Conservation (phyloP, 73 alveolate species). For the Blepharisma japonicum region DNA sequence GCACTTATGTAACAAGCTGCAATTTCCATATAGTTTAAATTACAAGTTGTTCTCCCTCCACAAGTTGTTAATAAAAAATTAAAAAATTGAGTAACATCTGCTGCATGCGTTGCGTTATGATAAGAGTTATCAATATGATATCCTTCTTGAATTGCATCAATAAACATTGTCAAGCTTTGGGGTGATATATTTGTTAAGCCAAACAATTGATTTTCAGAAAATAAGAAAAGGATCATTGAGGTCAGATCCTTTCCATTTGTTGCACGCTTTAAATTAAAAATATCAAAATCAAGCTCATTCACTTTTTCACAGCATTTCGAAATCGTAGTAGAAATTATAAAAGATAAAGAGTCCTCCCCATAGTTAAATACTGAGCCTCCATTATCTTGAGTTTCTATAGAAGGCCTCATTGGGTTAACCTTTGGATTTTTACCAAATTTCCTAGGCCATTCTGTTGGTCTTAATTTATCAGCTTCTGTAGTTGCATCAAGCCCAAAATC, state of each 20-base stretch:
- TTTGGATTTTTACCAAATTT: too few species aligned
- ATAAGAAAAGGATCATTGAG: neutral
- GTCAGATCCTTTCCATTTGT: neutral
- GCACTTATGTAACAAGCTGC: conserved; percentile 56
- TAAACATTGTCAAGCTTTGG: conserved; percentile 42
- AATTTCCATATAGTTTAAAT: conserved; percentile 49
- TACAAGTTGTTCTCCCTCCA: conserved; percentile 53
- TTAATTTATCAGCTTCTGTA: too few species aligned
- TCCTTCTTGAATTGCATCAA: conserved; percentile 45
- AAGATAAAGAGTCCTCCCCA: too few species aligned
- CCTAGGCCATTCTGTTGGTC: too few species aligned
- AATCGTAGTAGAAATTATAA: too few species aligned
- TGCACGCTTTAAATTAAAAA: neutral
- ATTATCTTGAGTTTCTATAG: too few species aligned
- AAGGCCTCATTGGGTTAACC: too few species aligned
- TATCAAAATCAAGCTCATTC: neutral
- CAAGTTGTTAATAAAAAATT: conserved; percentile 61
- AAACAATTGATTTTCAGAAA: neutral
- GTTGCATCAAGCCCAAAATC: too few species aligned
- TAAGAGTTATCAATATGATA: conserved; percentile 50
- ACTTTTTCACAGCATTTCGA: too few species aligned
- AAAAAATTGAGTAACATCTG: conserved; percentile 80
- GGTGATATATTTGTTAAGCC: neutral
- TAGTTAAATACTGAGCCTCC: too few species aligned
- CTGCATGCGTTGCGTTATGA: conserved; percentile 77